Evolutionary conservation across 306 rosid species (phyloP), one percentile per base, ranked within the genome.

Genomic region (Castanea sativa): DNA sequence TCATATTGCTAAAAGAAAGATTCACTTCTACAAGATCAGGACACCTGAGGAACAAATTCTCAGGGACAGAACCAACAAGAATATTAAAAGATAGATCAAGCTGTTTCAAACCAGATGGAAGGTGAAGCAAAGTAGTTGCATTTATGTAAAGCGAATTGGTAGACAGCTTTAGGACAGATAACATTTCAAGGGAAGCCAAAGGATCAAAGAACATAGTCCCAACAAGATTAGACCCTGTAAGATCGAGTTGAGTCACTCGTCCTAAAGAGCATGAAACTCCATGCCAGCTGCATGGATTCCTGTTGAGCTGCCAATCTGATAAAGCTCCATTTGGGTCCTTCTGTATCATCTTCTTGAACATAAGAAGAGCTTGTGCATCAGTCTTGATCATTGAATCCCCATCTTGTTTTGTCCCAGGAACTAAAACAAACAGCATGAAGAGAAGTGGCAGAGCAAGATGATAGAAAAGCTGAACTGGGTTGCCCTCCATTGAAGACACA

Each of bases 81-180:
- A 87, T 79, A 43, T 87, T 86, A 69, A 87, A 83, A 73, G 97
- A 94, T 3, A 94, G 86, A 83, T 94, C 93, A 77, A 94, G 97
- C 73, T 91, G 90, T 61, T 87, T 85, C 83, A 94, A 78, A 60
- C 90, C 87, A 74, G 69, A 85, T 18, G 99, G 97, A 49, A 94
- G 96, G 74, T 80, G 89, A 87, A 88, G 93, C 89, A 94, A 59
- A 77, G 93, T 85, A 73, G 97, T 88, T 18, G 97, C 88, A 86
- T 91, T 94, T 83, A 94, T 84, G 81, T 80, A 72, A 83, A 92
- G 86, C 1, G 85, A 78, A 86, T 94, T 92, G 18, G 89, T 43
- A 55, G 91, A 73, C 67, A 94, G 60, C 56, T 89, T 94, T 35
- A 94, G 83, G 82, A 88, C 82, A 69, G 94, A 77, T 55, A 94